Conservation (phyloP, 225 moss, liverwort and hornwort species). For the Marchantia paleacea region DNA sequence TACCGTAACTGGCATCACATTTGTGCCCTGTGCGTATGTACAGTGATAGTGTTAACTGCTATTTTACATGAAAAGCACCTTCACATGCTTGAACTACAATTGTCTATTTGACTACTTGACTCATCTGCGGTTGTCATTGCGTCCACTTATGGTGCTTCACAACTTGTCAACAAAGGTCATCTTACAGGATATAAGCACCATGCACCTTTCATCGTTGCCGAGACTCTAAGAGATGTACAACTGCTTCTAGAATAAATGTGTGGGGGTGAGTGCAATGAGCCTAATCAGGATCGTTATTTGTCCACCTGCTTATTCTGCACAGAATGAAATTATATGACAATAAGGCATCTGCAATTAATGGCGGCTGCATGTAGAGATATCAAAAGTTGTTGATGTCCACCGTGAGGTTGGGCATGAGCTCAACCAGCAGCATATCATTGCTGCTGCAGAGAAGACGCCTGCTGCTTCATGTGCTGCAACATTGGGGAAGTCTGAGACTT, state of each 20-base stretch:
- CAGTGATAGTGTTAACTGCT: conserved; percentile 12
- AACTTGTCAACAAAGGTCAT: neutral
- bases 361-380: conserved; percentile 11
- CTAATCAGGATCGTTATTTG: conserved; percentile 3
- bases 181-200: neutral
- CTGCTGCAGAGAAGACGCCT: conserved; percentile 57
- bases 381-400: conserved; percentile 7
- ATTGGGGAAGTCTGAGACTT: conserved; percentile 51
- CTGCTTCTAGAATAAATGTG: conserved; percentile 9
- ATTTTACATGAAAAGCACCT: conserved; percentile 6
- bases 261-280: neutral
- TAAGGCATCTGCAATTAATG: neutral
- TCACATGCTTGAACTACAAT: conserved; percentile 7
- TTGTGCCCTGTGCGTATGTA: conserved; percentile 8
- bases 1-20: conserved; percentile 13
- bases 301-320: conserved; percentile 20
- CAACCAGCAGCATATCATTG: conserved; percentile 30
- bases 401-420: neutral
- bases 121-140: neutral
- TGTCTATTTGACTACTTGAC: conserved; percentile 1
- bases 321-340: conserved; percentile 17
- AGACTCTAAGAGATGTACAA: conserved; percentile 11
- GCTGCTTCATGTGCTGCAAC: conserved; percentile 67
- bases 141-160: neutral
- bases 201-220: neutral